A percentile compares a stretch with the other conserved stretches of the same genome.
Evolutionary conservation across 2,329 filamentous ascomycete genomes (phyloP).

Genomic region (Microdochium paspali): DNA sequence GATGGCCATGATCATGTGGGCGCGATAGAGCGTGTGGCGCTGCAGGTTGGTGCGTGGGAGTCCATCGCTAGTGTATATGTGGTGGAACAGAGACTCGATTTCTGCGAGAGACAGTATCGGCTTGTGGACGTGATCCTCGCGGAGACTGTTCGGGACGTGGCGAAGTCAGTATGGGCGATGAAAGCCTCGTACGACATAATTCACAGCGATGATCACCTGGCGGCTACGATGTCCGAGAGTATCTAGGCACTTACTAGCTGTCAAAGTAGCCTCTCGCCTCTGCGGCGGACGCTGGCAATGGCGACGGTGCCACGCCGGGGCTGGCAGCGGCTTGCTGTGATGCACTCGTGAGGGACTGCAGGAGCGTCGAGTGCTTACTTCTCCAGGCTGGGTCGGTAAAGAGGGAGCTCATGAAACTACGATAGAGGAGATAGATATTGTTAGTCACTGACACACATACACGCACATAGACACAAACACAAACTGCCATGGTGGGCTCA

Average conservation of each 20-base stretch:
- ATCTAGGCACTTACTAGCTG: slow-evolving; percentile 1
- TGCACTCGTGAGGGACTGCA: neutral
- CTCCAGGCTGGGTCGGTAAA: slow-evolving; percentile 1
- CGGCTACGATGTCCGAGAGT: too few species aligned
- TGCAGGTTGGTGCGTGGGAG: neutral
- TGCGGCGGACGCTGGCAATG: neutral
- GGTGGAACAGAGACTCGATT: neutral
- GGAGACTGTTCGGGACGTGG: neutral
- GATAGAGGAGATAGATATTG: neutral
- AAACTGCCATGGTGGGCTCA: too few species aligned
- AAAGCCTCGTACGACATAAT: neutral
- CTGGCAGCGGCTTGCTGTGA: neutral
- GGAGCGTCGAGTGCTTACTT: neutral
- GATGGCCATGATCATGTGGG: slow-evolving; percentile 1
- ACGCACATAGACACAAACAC: too few species aligned
- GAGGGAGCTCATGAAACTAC: slow-evolving; percentile 1
- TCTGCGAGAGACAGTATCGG: neutral
- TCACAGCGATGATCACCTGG: neutral
- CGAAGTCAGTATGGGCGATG: neutral
- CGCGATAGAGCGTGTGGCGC: neutral
- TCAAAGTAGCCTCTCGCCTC: neutral
- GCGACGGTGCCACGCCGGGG: neutral
- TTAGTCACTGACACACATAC: neutral
- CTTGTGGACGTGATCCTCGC: neutral
- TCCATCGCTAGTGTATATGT: neutral